Conservation (phyloP, 257 asterid genomes). For the Ajuga chamaepitys region DNA sequence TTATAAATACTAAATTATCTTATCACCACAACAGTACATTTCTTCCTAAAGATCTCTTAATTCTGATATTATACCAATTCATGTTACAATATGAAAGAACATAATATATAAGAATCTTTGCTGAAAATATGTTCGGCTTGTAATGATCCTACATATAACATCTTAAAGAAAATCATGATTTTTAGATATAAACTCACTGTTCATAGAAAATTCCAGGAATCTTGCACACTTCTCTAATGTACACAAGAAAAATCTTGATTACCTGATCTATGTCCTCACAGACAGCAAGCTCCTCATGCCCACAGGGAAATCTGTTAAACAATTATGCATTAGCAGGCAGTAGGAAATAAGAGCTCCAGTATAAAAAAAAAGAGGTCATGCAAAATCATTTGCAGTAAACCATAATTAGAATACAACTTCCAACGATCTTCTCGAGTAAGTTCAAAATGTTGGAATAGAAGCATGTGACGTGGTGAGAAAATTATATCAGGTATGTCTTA, state of each 20-base stretch:
- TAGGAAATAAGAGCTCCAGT: slow-evolving; percentile 1
- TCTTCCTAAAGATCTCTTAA: no score
- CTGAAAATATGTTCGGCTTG: no score
- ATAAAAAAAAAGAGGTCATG: background rate
- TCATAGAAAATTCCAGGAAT: no score
- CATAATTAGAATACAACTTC: slow-evolving; percentile 82
- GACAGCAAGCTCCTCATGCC: slow-evolving; percentile 87
- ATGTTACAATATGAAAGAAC: no score
- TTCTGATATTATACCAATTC: no score
- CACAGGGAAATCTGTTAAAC: slow-evolving; percentile 67
- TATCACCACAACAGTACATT: no score
- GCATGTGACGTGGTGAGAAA: background rate
- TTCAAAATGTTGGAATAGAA: slow-evolving; percentile 72
- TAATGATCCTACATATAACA: no score
- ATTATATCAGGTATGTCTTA: background rate
- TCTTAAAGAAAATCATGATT: no score
- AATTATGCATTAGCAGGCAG: slow-evolving; percentile 22
- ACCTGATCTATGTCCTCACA: slow-evolving; percentile 96
- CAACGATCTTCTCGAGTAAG: slow-evolving; percentile 89
- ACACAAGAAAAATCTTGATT: slow-evolving; percentile 11
- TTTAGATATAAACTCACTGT: no score
- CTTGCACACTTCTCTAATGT: no score
- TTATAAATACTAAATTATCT: no score
- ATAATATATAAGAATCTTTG: no score
- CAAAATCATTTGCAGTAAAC: slow-evolving; percentile 62